Percentiles rank a stretch among this genome's conserved stretches.
phyloP scores from a whole-genome alignment of 768 basidiomycete species.

The Boletus edulis region DNA sequence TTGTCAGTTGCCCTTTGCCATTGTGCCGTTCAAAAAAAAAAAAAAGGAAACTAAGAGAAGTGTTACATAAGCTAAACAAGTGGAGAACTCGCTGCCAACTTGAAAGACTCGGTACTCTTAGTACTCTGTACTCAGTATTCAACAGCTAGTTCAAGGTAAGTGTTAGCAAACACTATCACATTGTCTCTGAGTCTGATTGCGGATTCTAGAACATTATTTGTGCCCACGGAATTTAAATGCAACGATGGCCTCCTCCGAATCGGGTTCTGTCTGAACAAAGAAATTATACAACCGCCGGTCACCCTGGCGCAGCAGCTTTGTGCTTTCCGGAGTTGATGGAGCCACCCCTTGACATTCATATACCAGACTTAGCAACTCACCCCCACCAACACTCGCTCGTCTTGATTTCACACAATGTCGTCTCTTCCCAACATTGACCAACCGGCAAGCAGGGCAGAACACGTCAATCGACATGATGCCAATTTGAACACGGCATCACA shows the following conservation, averaged over 20 bases:
- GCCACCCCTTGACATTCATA: slow-evolving; percentile 6
- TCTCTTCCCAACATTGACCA: background rate
- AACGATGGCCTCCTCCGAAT: background rate
- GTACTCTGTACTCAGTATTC: no score
- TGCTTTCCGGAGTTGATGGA: slow-evolving; percentile 5
- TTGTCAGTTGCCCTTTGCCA: no score
- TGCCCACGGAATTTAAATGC: no score
- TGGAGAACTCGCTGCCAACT: no score
- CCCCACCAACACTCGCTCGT: background rate
- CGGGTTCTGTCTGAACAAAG: slow-evolving; percentile 17
- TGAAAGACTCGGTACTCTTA: no score
- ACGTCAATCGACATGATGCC: background rate
- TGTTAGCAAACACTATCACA: no score
- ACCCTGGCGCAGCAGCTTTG: slow-evolving; percentile 11
- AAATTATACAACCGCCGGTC: background rate
- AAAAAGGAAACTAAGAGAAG: no score
- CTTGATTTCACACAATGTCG: slow-evolving; percentile 9
- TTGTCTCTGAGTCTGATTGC: no score
- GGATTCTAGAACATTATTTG: no score
- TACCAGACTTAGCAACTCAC: background rate
- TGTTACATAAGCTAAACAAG: no score
- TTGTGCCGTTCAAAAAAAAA: no score
- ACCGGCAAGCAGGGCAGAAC: background rate
- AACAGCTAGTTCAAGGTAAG: no score
- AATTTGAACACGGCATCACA: background rate